Evolutionary conservation across 1,284 basidiomycete genomes (phyloP).

Genomic region (Microbotryomycetes sp.): DNA sequence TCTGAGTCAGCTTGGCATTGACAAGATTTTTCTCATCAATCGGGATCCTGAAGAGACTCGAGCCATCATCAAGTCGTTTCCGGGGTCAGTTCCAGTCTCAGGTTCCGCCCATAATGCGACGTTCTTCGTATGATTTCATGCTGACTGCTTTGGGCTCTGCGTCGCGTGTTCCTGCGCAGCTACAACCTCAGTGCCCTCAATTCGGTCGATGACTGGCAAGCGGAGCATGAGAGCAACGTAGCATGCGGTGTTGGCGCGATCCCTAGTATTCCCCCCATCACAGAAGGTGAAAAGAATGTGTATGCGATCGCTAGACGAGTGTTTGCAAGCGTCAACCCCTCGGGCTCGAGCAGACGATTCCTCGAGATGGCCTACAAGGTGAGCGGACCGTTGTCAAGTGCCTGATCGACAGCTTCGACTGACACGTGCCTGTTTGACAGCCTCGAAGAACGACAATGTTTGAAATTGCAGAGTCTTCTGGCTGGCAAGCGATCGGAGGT

Average conservation of each 20-base stretch:
- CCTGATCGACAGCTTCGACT: background rate
- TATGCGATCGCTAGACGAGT: conserved; percentile 36
- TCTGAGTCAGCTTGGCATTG: conserved; percentile 60
- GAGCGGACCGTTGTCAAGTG: background rate
- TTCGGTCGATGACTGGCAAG: conserved; percentile 8
- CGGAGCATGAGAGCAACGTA: conserved; percentile 1
- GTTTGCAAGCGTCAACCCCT: conserved; percentile 11
- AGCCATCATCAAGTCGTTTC: conserved; percentile 9
- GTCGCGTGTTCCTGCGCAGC: too few species aligned
- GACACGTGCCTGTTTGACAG: background rate
- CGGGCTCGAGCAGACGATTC: conserved; percentile 7
- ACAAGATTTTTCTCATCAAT: conserved; percentile 73
- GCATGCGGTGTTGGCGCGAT: conserved; percentile 38
- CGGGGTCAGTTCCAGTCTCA: conserved; percentile 1
- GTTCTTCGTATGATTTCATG: background rate
- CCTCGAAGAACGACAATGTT: conserved; percentile 38
- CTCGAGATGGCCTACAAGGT: conserved; percentile 42
- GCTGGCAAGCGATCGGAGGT: conserved; percentile 36
- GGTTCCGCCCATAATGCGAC: background rate
- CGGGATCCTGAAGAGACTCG: conserved; percentile 66
- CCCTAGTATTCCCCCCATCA: conserved; percentile 37
- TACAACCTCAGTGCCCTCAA: conserved; percentile 24
- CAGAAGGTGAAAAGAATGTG: conserved; percentile 39
- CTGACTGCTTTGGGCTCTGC: too few species aligned
- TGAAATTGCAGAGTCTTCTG: conserved; percentile 22